These are phyloP conservation scores for Xylaria cubensis DNA, from an alignment of 495 filamentous ascomycete genomes.

Conservation along the genomic window DNA sequence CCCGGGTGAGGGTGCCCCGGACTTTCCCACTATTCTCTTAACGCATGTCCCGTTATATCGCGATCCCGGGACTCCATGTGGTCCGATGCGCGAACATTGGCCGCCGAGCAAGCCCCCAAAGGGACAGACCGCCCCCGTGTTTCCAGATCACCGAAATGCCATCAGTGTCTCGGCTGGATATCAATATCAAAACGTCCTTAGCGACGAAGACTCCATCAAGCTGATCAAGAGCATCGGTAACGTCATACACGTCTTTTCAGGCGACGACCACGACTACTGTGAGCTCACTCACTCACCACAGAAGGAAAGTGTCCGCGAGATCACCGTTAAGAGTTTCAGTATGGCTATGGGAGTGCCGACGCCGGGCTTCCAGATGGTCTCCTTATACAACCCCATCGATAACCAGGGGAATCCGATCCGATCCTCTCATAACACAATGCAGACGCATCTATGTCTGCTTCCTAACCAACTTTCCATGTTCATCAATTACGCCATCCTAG, in stretches of 20 bases:
- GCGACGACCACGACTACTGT: constrained; percentile 99
- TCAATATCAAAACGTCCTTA: constrained; percentile 96
- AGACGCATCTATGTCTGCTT: constrained; percentile 89
- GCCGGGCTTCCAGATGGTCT: constrained; percentile 87
- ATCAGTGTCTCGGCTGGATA: constrained; percentile 78
- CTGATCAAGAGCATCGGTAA: constrained; percentile 76
- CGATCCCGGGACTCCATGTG: constrained; percentile 80
- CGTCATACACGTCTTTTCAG: constrained; percentile 83
- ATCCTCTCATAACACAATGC: constrained; percentile 64
- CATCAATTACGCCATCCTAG: constrained; percentile 72
- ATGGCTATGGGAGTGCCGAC: constrained; percentile 97
- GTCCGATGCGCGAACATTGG: constrained; percentile 83
- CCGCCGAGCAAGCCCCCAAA: constrained; percentile 70
- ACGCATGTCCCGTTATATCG: constrained; percentile 93
- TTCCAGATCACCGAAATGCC: constrained; percentile 77
- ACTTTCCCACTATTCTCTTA: constrained; percentile 84
- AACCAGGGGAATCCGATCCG: constrained; percentile 62
- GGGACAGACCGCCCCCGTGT: constrained; percentile 57
- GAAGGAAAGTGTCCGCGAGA: constrained; percentile 73
- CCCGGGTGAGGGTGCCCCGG: constrained; percentile 47
- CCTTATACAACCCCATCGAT: constrained; percentile 89
- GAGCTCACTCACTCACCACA: constrained; percentile 77
- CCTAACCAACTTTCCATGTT: constrained; percentile 87
- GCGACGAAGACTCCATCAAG: constrained; percentile 70
- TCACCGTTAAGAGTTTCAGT: constrained; percentile 91